Evolutionary conservation across 164 flowering plant species (phyloP).

Genomic region (Liriodendron chinense): DNA sequence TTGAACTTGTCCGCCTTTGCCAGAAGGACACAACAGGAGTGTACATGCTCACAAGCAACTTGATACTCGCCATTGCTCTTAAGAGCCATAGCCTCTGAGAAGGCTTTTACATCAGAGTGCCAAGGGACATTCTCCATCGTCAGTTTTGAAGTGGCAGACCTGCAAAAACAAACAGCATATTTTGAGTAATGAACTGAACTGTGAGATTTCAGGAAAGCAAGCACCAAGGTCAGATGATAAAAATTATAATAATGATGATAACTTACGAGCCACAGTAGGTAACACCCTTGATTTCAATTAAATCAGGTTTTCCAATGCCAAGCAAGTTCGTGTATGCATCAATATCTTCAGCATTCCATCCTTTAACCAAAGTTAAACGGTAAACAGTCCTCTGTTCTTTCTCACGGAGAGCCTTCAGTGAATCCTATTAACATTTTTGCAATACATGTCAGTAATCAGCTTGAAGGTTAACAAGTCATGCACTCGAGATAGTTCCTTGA

Average conservation of each 20-base stretch:
- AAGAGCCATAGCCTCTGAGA: constrained; percentile 80
- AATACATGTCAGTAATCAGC: background rate
- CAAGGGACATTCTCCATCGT: constrained; percentile 99
- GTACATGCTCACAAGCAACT: constrained; percentile 96
- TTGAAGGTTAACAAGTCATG: background rate
- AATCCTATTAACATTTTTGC: constrained; percentile 44
- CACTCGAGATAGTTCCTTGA: background rate
- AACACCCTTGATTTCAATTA: constrained; percentile 96
- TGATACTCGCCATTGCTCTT: constrained; percentile 85
- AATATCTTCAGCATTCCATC: constrained; percentile 95
- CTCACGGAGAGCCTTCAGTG: constrained; percentile 71
- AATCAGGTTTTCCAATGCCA: constrained; percentile 79
- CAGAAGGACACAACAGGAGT: constrained; percentile 97
- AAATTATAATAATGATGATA: background rate
- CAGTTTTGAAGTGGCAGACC: constrained; percentile 92
- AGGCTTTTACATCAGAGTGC: constrained; percentile 92
- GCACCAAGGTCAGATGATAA: constrained; percentile 1
- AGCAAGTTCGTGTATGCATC: constrained; percentile 83
- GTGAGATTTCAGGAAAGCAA: background rate
- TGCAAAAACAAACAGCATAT: constrained; percentile 18
- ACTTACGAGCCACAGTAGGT: constrained; percentile 99
- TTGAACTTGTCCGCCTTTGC: constrained; percentile 81
- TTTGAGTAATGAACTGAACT: background rate
- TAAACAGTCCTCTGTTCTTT: constrained; percentile 92
- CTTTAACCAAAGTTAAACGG: constrained; percentile 90